phyloP scores from a whole-genome alignment of 768 basidiomycete species.

The Boletellus ananiceps region DNA sequence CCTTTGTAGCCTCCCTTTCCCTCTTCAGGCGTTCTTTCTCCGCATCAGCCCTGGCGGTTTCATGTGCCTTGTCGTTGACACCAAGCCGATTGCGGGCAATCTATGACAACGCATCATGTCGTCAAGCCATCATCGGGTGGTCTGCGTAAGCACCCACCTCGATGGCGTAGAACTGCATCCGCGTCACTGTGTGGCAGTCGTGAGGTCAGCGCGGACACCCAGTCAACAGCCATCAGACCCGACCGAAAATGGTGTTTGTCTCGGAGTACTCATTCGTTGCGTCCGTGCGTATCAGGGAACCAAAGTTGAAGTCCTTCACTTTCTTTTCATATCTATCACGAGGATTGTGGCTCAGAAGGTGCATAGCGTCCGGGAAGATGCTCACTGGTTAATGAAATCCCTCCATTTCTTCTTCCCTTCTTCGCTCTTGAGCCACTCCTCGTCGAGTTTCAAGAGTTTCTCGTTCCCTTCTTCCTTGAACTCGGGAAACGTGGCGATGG shows the following conservation, averaged over 20 bases:
- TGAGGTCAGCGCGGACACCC: constrained; percentile 8
- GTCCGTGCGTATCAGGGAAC: constrained; percentile 85
- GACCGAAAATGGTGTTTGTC: constrained; percentile 92
- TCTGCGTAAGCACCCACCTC: constrained; percentile 51
- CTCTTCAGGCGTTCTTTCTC: constrained; percentile 53
- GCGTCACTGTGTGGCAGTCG: constrained; percentile 12
- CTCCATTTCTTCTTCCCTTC: constrained; percentile 90
- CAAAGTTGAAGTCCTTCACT: constrained; percentile 94
- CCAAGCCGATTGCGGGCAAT: constrained; percentile 90
- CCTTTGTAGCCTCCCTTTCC: constrained; percentile 46
- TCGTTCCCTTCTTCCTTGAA: constrained; percentile 46
- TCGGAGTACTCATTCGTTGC: constrained; percentile 80
- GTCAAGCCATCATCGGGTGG: not conserved
- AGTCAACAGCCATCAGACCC: constrained; percentile 14
- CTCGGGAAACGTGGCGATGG: constrained; percentile 79
- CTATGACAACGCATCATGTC: constrained; percentile 34
- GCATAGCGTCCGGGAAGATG: not conserved
- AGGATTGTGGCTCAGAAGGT: no score
- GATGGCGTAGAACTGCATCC: constrained; percentile 80
- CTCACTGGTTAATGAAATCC: constrained; percentile 73
- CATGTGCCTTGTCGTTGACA: constrained; percentile 83
- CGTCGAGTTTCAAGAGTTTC: constrained; percentile 61
- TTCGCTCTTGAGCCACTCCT: constrained; percentile 88
- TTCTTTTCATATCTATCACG: constrained; percentile 75
- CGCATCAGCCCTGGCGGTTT: constrained; percentile 68